Conservation (phyloP, 2,329 filamentous ascomycete species). For the Aureobasidium melanogenum region DNA sequence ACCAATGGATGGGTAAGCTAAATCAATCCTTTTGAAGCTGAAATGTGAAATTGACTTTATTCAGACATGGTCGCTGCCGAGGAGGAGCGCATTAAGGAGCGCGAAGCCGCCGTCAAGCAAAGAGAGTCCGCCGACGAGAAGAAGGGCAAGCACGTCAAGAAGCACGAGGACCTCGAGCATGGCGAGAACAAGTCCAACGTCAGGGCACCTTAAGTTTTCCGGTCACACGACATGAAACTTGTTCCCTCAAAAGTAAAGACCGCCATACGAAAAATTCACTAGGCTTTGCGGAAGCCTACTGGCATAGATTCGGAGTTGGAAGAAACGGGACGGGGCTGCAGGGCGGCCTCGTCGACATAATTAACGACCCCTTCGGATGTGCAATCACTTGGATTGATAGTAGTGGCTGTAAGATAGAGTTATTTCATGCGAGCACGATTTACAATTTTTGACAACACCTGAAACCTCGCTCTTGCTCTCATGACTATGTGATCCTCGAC, state of each 20-base stretch:
- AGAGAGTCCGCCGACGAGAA: conserved; percentile 20
- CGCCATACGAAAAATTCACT: background rate
- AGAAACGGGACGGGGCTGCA: background rate
- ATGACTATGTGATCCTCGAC: too few species aligned
- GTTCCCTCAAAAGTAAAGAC: background rate
- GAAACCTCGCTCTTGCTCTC: too few species aligned
- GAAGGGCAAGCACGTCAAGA: conserved; percentile 14
- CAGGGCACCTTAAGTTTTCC: background rate
- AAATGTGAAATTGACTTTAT: background rate
- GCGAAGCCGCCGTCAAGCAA: conserved; percentile 33
- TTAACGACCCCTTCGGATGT: background rate
- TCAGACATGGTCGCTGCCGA: conserved; percentile 75
- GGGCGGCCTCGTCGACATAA: background rate
- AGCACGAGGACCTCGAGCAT: background rate
- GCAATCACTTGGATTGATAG: background rate
- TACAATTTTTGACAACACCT: background rate
- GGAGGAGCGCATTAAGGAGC: conserved; percentile 51
- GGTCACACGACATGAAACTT: background rate
- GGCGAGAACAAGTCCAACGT: background rate
- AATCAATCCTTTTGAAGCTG: background rate
- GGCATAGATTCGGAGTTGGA: background rate
- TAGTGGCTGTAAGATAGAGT: background rate
- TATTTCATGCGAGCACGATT: conserved; percentile 7
- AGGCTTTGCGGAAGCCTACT: background rate
- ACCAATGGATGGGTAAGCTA: conserved; percentile 77